Base-by-base conservation (phyloP, 345 rosid genomes). In the Erodium maritimum region DNA sequence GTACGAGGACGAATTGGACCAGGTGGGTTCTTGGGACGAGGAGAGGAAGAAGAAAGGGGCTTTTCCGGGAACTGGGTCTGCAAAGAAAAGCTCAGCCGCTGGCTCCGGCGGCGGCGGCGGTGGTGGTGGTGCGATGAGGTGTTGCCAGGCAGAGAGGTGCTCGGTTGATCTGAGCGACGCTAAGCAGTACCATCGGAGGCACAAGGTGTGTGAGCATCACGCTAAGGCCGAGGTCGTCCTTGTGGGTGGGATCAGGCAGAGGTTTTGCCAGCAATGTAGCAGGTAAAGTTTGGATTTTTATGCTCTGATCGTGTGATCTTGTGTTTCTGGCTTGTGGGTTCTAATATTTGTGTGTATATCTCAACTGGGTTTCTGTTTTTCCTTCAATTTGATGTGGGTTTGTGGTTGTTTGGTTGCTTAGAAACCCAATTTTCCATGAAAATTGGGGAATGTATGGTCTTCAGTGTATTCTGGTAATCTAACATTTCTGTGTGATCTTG, bases 241-340 rank as follows among this genome's bases (percentile, higher is more conserved):
- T 48, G 78, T 84, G 19, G 69, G 59, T 60, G 96, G 95, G 0
- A 54, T 75, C 12, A 75, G 67, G 69, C 86, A 89, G 75, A 73
- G 91, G 23, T 86, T 89, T 58, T 86, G 95, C 67, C 91, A 88
- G 66, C 95, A 88, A 80, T 86, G 91, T 59, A 89, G 91, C 87
- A 86, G 89, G 96, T 83, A 23, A 19, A 17, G 29, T 23, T 21
- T 60, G 5, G n/a, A 17, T 7, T 61, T 61, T 23, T 24, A 19
- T n/a, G n/a, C n/a, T n/a, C n/a, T n/a, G n/a, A n/a, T n/a, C n/a
- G n/a, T n/a, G n/a, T n/a, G n/a, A n/a, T n/a, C n/a, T n/a, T n/a
- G n/a, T n/a, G n/a, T n/a, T n/a, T n/a, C n/a, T n/a, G n/a, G n/a
- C n/a, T n/a, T n/a, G n/a, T n/a, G n/a, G n/a, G n/a, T n/a, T n/a